Evolutionary conservation across 1,284 basidiomycete genomes (phyloP).

Genomic region (Cerioporus squamosus): DNA sequence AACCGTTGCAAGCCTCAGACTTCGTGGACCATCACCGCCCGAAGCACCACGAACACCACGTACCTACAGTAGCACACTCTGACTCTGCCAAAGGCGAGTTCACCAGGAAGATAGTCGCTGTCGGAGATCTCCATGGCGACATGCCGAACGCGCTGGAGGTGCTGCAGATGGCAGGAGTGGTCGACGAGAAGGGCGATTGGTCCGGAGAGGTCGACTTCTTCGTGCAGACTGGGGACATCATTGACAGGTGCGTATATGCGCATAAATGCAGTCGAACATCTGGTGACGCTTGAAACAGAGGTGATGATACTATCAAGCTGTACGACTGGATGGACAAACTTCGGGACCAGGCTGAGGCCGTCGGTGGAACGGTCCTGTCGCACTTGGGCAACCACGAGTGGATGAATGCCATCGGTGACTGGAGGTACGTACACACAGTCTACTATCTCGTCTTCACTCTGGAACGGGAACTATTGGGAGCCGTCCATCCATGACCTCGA

Average conservation of each 20-base stretch:
- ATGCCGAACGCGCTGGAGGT: conserved; percentile 73
- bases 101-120: conserved; percentile 66
- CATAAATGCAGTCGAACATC: not conserved
- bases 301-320: conserved; percentile 84
- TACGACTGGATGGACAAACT: conserved; percentile 84
- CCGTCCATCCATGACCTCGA: too few species aligned
- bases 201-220: conserved; percentile 79
- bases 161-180: conserved; percentile 76
- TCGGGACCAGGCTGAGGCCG: conserved; percentile 70
- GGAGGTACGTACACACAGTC: conserved; percentile 65
- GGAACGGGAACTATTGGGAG: too few species aligned
- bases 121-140: conserved; percentile 86
- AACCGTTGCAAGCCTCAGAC: conserved; percentile 12
- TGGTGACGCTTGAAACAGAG: conserved; percentile 47
- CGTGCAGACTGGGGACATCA: conserved; percentile 94
- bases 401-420: conserved; percentile 92
- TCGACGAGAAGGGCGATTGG: conserved; percentile 76
- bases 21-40: conserved; percentile 5
- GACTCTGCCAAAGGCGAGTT: conserved; percentile 21
- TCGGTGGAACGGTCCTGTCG: conserved; percentile 76
- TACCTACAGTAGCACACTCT: not conserved
- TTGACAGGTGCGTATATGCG: conserved; percentile 65
- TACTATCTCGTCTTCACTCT: too few species aligned
- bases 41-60: conserved; percentile 1
- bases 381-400: conserved; percentile 90